A percentile compares a stretch with the other conserved stretches of the same genome.
phyloP scores from a whole-genome alignment of 2,329 filamentous ascomycete genomes.

The Cercospora sp. region DNA sequence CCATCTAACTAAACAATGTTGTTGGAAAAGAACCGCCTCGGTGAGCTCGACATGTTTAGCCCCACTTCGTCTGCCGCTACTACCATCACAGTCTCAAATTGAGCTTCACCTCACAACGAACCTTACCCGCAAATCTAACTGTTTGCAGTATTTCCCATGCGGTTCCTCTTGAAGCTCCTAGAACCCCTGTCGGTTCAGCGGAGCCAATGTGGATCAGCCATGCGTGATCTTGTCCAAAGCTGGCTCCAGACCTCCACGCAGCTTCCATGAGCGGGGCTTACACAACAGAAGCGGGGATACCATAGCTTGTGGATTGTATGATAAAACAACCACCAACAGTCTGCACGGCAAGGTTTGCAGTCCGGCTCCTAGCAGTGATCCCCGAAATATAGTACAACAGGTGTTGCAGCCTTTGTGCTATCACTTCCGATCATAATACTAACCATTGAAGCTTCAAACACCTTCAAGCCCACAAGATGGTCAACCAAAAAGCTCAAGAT shows the following conservation, averaged over 20 bases:
- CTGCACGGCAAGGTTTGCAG: not conserved
- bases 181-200: slow-evolving; percentile 2
- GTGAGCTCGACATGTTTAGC: not conserved
- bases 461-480: not conserved
- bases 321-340: slow-evolving; percentile 1
- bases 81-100: not conserved
- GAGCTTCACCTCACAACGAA: not conserved
- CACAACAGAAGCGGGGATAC: slow-evolving; percentile 1
- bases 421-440: not conserved
- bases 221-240: not conserved
- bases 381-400: not conserved
- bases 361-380: not conserved
- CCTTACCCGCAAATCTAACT: not conserved
- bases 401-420: not conserved
- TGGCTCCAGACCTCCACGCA: not conserved
- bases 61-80: not conserved
- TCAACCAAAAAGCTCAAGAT: slow-evolving; percentile 36
- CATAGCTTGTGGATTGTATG: not conserved
- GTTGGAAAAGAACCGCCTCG: not conserved
- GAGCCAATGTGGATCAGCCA: slow-evolving; percentile 1
- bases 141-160: not conserved
- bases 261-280: slow-evolving; percentile 10
- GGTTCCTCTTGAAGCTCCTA: not conserved
- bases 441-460: not conserved
- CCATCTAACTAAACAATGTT: not conserved